Base-by-base conservation (phyloP, 352 stramenopile species). In the Phytophthora ramorum region DNA sequence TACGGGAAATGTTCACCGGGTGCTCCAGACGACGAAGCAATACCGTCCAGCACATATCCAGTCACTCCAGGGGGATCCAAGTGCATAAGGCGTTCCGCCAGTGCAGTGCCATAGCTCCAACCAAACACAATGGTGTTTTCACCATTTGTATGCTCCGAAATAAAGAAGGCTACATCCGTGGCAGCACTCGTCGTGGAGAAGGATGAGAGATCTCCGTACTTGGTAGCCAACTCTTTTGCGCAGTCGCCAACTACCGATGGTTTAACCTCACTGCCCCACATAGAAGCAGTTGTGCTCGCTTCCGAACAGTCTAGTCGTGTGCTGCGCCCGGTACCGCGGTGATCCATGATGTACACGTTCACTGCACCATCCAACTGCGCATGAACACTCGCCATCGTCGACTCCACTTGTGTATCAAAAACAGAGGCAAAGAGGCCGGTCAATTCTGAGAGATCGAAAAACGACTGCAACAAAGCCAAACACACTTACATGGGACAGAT, bases 301-400 rank as follows among this genome's bases (percentile, higher is more conserved):
- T 80, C 67, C 12, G 68, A 58, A 40, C 75, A 83, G 24, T 73
- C 41, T 0, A 83, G 45, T 4, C 34, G 22, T 3, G 41, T 71
- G 43, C 68, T 79, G 1, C 75, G 68, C 6, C 75, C 75, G 0
- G 68, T 78, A 43, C 71, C 71, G 20, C 73, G 73, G 17, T 81
- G 65, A 55, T 81, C 69, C 69, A 81, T 78, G 17, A 69, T 76
- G 56, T 81, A 81, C 10, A 81, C 46, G 26, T 81, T 76, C 17
- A 76, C 73, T 1, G 44, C 35, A 19, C 65, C 58, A 56, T 24
- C 7, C 12, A 75, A 22, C n/a, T 50, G 22, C 7, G 47, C 26
- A 35, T 71, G 53, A 6, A 78, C 10, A 2, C 44, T 30, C 9
- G 52, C 26, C 73, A 78, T 78, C 16, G 34, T 49, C 12, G 46